phyloP scores from a whole-genome alignment of 164 flowering plant genomes.

The Vitis labrusca region DNA sequence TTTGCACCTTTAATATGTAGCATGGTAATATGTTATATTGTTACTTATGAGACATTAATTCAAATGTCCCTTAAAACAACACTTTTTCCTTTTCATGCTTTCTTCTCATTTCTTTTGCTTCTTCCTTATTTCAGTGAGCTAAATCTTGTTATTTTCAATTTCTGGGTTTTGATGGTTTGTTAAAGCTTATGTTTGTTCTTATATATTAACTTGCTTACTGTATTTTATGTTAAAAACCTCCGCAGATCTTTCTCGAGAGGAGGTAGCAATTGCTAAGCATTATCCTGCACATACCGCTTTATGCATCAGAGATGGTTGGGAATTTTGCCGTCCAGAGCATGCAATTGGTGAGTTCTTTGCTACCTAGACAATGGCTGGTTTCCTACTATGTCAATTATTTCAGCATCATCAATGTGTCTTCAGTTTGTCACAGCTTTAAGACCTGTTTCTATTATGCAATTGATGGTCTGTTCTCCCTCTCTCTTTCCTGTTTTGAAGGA shows the following conservation, averaged over 20 bases:
- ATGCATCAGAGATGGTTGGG: conserved; percentile 97
- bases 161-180: not conserved
- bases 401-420: too few relatives aligned
- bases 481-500: too few relatives aligned
- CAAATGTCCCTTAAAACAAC: not conserved
- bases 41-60: too few relatives aligned
- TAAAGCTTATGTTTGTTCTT: not conserved
- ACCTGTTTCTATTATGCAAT: too few relatives aligned
- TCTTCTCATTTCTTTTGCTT: not conserved
- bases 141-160: too few relatives aligned
- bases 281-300: conserved; percentile 88
- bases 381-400: too few relatives aligned
- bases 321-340: conserved; percentile 83
- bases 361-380: too few relatives aligned
- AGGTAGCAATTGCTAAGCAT: conserved; percentile 67
- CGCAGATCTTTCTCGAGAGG: conserved; percentile 82
- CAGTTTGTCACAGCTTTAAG: too few relatives aligned
- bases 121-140: not conserved
- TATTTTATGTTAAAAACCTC: conserved; percentile 4
- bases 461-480: too few relatives aligned
- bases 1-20: not conserved
- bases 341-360: conserved; percentile 56
- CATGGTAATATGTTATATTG: not conserved
- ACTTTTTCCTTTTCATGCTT: not conserved
- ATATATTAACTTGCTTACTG: not conserved